A percentile compares a stretch with the other conserved stretches of the same genome.
phyloP scores from a whole-genome alignment of 306 rosid genomes.

The Potentilla sterilis region DNA sequence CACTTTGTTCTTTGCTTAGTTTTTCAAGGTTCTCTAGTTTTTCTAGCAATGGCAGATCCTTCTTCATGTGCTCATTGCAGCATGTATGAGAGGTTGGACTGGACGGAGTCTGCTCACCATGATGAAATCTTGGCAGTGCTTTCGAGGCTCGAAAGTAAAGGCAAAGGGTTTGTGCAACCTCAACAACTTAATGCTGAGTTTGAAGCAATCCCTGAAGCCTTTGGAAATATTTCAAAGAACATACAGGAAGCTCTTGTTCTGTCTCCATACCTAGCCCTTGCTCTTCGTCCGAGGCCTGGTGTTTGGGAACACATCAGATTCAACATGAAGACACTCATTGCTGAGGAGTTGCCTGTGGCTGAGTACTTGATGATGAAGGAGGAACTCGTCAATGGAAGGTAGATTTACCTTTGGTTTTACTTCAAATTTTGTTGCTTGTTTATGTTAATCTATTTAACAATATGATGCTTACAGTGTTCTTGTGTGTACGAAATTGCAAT shows the following conservation, averaged over 20 bases:
- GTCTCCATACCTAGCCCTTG: constrained; percentile 93
- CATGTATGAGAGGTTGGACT: constrained; percentile 87
- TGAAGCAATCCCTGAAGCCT: constrained; percentile 80
- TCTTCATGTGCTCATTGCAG: constrained; percentile 43
- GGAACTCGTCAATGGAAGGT: constrained; percentile 95
- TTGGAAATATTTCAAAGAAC: constrained; percentile 76
- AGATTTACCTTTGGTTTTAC: background rate
- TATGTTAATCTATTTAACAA: background rate
- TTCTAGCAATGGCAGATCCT: constrained; percentile 49
- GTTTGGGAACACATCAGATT: constrained; percentile 90
- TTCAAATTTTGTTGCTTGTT: background rate
- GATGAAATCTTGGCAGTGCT: constrained; percentile 78
- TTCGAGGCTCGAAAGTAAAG: constrained; percentile 76
- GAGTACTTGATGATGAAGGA: constrained; percentile 85
- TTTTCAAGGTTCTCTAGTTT: constrained; percentile 23
- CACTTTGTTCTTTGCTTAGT: background rate
- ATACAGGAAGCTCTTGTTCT: constrained; percentile 85
- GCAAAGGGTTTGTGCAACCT: constrained; percentile 83
- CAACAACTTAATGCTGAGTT: constrained; percentile 82
- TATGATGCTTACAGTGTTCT: background rate
- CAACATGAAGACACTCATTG: constrained; percentile 76
- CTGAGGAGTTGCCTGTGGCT: constrained; percentile 64
- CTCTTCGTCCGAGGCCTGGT: constrained; percentile 98
- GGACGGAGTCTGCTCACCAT: constrained; percentile 56
- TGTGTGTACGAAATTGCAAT: constrained; percentile 32